Conservation (phyloP, 2,329 filamentous ascomycete genomes). For the Phaeomoniella chlamydospora region DNA sequence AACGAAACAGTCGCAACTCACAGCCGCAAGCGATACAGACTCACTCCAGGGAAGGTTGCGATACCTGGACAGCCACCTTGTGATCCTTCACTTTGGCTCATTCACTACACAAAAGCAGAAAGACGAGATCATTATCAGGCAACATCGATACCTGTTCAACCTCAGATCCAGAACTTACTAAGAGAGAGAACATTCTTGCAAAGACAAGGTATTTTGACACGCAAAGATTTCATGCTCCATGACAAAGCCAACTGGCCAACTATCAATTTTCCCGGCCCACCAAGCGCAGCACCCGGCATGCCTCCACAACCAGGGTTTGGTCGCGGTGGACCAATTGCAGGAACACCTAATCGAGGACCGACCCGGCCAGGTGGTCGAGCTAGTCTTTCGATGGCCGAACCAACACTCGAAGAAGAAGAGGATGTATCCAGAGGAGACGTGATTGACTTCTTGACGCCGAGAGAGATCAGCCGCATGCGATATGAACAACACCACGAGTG, state of each 20-base stretch:
- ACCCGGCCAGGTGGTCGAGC: constrained; percentile 22
- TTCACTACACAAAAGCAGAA: constrained; percentile 74
- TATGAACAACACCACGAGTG: constrained; percentile 95
- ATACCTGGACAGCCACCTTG: constrained; percentile 50
- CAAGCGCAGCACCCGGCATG: not conserved
- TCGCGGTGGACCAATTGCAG: constrained; percentile 2
- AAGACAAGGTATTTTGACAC: constrained; percentile 67
- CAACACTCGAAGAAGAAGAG: constrained; percentile 69
- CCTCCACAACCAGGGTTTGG: constrained; percentile 11
- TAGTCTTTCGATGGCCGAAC: constrained; percentile 24
- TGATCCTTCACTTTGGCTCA: constrained; percentile 76
- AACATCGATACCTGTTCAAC: constrained; percentile 35
- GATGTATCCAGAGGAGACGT: constrained; percentile 76
- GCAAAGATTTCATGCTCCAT: constrained; percentile 88
- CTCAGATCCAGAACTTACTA: constrained; percentile 24
- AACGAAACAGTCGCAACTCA: constrained; percentile 61
- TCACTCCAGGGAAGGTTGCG: constrained; percentile 51
- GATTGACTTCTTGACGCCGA: constrained; percentile 76
- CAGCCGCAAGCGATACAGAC: constrained; percentile 71
- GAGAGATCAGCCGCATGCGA: constrained; percentile 73
- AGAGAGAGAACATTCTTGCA: constrained; percentile 42
- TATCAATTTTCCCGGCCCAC: constrained; percentile 50
- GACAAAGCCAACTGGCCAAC: constrained; percentile 84
- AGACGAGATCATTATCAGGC: constrained; percentile 58
- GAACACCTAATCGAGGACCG: constrained; percentile 22